These are phyloP conservation scores for Cochlearia excelsa DNA, from an alignment of 345 rosid genomes.

Conservation along the genomic window DNA sequence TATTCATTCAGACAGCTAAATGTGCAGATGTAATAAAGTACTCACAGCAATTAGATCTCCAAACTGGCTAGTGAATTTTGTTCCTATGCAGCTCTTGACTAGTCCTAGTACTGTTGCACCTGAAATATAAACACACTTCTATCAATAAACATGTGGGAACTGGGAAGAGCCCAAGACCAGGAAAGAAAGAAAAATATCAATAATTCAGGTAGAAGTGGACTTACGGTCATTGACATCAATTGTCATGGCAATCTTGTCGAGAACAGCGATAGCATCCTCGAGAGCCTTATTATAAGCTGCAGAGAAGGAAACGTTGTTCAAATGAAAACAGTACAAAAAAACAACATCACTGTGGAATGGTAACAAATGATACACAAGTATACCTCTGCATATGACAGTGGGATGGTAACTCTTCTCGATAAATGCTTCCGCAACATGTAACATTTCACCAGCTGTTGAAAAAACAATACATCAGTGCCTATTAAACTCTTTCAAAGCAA, in stretches of 20 bases:
- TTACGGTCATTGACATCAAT: conserved; percentile 80
- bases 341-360: neutral
- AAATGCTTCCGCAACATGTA: conserved; percentile 95
- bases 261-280: conserved; percentile 87
- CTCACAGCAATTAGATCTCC: conserved; percentile 95
- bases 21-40: conserved; percentile 10
- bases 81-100: conserved; percentile 90
- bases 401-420: conserved; percentile 89
- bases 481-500: conserved; percentile 4
- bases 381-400: conserved; percentile 91
- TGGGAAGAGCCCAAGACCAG: neutral
- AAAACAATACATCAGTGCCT: neutral
- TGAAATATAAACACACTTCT: conserved; percentile 12
- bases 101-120: conserved; percentile 59
- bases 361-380: conserved; percentile 2
- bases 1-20: too few species aligned
- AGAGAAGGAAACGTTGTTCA: conserved; percentile 20
- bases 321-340: neutral
- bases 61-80: conserved; percentile 94
- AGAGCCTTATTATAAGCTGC: conserved; percentile 90
- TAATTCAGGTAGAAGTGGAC: conserved; percentile 26
- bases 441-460: conserved; percentile 90
- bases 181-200: neutral
- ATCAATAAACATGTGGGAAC: conserved; percentile 1
- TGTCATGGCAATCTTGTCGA: conserved; percentile 89